A percentile compares a stretch with the other conserved stretches of the same genome.
phyloP scores from a whole-genome alignment of 805 yeast genomes.

The Saccharomycopsis fibuligera region DNA sequence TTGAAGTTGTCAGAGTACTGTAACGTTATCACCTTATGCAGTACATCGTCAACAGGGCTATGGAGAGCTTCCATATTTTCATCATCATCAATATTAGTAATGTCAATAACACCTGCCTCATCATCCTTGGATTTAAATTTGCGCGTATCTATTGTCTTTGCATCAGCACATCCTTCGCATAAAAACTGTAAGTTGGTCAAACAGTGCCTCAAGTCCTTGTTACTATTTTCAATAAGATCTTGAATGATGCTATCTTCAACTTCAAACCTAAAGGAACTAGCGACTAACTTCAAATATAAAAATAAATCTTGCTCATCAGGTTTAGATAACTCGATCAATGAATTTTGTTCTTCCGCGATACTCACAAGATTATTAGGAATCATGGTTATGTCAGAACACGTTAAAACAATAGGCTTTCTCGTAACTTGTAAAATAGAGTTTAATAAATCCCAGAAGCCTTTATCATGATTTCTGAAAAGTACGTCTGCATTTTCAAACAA shows the following conservation, averaged over 20 bases:
- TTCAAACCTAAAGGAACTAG: slow-evolving; percentile 31
- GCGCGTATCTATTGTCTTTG: too few species aligned
- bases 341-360: slow-evolving; percentile 36
- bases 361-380: slow-evolving; percentile 46
- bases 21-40: too few species aligned
- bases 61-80: not conserved
- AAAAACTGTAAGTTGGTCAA: slow-evolving; percentile 40
- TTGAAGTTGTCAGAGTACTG: not conserved
- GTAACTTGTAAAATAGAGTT: slow-evolving; percentile 53
- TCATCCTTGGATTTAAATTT: not conserved
- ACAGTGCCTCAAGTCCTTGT: slow-evolving; percentile 42
- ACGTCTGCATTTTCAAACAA: slow-evolving; percentile 83
- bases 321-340: slow-evolving; percentile 30
- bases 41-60: not conserved
- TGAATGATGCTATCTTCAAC: slow-evolving; percentile 30
- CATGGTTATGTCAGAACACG: slow-evolving; percentile 45
- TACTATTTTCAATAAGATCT: slow-evolving; percentile 25
- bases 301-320: slow-evolving; percentile 24
- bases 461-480: slow-evolving; percentile 67
- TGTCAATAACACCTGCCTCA: not conserved
- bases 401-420: slow-evolving; percentile 63
- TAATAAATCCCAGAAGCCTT: slow-evolving; percentile 72
- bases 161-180: slow-evolving; percentile 23
- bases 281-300: slow-evolving; percentile 38
- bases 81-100: not conserved